Percentiles rank a stretch among this genome's conserved stretches.
These are phyloP conservation scores for Hypoxylon sp. DNA, from an alignment of 2,329 filamentous ascomycete genomes.

Conservation along the genomic window DNA sequence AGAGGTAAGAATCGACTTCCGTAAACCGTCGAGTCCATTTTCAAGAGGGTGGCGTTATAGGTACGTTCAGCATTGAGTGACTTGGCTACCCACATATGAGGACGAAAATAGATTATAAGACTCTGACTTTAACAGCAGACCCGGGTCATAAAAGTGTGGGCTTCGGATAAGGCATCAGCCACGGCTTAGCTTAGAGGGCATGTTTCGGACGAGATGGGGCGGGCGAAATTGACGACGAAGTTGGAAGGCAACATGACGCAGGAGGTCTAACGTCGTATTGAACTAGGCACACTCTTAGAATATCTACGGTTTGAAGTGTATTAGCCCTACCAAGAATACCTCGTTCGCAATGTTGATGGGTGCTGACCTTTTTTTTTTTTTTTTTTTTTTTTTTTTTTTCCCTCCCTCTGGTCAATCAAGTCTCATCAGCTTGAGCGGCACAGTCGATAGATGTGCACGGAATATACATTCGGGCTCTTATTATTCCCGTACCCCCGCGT, in stretches of 20 bases:
- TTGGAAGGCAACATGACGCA: constrained; percentile 29
- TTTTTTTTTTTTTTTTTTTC: constrained; percentile 18
- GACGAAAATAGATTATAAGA: constrained; percentile 43
- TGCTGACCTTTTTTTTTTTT: constrained; percentile 19
- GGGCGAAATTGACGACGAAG: constrained; percentile 26
- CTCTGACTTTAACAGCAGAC: constrained; percentile 28
- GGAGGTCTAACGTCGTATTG: constrained; percentile 38
- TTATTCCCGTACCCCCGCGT: constrained; percentile 21
- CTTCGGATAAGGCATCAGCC: constrained; percentile 39
- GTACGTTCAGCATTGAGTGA: constrained; percentile 23
- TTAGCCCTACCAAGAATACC: constrained; percentile 32
- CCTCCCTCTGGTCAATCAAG: constrained; percentile 16
- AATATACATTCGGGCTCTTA: constrained; percentile 17
- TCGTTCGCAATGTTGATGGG: constrained; percentile 17
- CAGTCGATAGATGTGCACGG: constrained; percentile 16
- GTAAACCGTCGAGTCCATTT: constrained; percentile 12
- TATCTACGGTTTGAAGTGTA: constrained; percentile 23
- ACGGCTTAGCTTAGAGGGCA: constrained; percentile 30
- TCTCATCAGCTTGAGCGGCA: constrained; percentile 24
- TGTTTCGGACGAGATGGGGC: constrained; percentile 41
- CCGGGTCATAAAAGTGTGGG: constrained; percentile 29
- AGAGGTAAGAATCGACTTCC: constrained; percentile 12
- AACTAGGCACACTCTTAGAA: constrained; percentile 34
- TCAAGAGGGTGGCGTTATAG: constrained; percentile 30
- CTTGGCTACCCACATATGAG: constrained; percentile 35